Base-by-base conservation (phyloP, 2,329 filamentous ascomycete genomes). In the Bipolaris victoriae region DNA sequence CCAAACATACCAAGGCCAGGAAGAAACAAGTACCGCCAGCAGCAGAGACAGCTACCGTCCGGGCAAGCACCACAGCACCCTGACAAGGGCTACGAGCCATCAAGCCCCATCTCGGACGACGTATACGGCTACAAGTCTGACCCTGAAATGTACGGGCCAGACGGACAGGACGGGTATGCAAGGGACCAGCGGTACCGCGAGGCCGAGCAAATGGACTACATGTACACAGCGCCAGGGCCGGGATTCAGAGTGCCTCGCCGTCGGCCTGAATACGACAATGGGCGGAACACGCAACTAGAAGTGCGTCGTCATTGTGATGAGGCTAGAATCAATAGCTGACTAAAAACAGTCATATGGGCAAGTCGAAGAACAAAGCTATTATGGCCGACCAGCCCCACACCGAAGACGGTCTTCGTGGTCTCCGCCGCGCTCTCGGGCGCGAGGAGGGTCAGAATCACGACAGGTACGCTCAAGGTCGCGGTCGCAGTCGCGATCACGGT, bases 401-500 rank as follows among this genome's bases (percentile, higher is more conserved):
- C 65, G 68, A 50, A 63, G 60, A 49, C 61, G 67, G 15, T 66
- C 67, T 1, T 73, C 71, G 9, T 71, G 68, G 64, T 73, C 69
- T 35, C 70, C 72, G 15, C 65, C 64, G n/a, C 69, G 70, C 11
- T 57, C 61, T 3, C 49, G 60, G 24, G 53, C 56, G 13, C 49
- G 58, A n/a, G 58, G 58, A 5, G 57, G 62, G 37, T 37, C 24
- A 5, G 31, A 60, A 3, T 59, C 62, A 11, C 63, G 60, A 13
- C 60, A 61, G 29, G 56, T 55, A 18, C 60, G 60, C 15, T 56
- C 61, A 5, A 60, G 55, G n/a, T 72, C 70, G 3, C 62, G 62
- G 9, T 54, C 62, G 10, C 61, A 56, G 7, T 69, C 69, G 5
- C 60, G 50, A 11, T 70, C 71, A 5, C 26, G 26, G 26, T 9